A percentile compares a stretch with the other conserved stretches of the same genome.
Conservation (phyloP, 805 yeast genomes). For the Candida oleophila region DNA sequence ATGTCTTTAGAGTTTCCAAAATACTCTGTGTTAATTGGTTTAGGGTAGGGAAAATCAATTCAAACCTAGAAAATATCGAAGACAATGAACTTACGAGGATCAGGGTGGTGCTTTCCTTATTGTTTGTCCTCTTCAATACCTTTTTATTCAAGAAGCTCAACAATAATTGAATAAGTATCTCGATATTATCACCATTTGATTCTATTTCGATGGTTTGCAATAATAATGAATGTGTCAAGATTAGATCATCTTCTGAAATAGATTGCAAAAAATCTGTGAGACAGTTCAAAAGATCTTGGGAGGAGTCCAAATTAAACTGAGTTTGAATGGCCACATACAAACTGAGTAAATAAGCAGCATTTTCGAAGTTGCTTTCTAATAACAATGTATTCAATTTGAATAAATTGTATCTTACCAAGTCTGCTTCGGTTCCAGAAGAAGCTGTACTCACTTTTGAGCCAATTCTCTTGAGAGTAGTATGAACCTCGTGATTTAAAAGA, state of each 20-base stretch:
- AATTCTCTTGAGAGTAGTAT: neutral
- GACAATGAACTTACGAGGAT: slow-evolving; percentile 31
- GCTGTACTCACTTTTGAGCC: neutral
- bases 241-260: neutral
- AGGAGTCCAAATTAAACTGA: neutral
- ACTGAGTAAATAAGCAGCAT: neutral
- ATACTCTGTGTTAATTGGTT: neutral
- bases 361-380: neutral
- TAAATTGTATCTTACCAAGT: neutral
- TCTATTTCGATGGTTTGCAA: neutral
- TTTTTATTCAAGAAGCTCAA: slow-evolving; percentile 1
- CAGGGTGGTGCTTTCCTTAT: slow-evolving; percentile 6
- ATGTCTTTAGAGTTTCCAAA: slow-evolving; percentile 30
- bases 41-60: slow-evolving; percentile 8
- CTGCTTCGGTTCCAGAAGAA: neutral
- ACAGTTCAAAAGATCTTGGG: neutral
- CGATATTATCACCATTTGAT: neutral
- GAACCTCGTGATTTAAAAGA: neutral
- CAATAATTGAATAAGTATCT: neutral
- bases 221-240: neutral
- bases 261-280: neutral
- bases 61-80: slow-evolving; percentile 16
- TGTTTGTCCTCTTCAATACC: slow-evolving; percentile 10
- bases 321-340: neutral
- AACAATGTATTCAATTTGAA: neutral